Percentiles rank a stretch among this genome's conserved stretches.
Evolutionary conservation across 2,329 filamentous ascomycete genomes (phyloP).

Genomic region (Pyrenophora graminea): DNA sequence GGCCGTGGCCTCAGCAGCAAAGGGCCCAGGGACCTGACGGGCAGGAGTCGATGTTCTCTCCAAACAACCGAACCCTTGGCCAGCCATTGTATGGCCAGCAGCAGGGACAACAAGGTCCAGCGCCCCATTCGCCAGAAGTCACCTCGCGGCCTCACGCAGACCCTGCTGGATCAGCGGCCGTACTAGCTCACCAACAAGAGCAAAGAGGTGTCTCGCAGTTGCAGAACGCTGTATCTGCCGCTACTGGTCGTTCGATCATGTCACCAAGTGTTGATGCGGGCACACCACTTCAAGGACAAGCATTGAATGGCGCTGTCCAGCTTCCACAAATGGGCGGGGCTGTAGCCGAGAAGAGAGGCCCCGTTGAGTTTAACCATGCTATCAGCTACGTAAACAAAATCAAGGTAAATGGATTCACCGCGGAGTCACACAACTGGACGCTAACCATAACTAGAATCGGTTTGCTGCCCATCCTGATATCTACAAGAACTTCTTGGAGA

Average conservation of each 20-base stretch:
- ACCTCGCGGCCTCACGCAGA: slow-evolving; percentile 45
- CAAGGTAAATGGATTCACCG: slow-evolving; percentile 66
- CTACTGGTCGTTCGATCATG: slow-evolving; percentile 58
- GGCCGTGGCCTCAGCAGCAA: slow-evolving; percentile 48
- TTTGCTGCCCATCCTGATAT: slow-evolving; percentile 97
- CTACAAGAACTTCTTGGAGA: slow-evolving; percentile 98
- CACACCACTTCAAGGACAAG: slow-evolving; percentile 59
- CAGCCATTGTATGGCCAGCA: slow-evolving; percentile 45
- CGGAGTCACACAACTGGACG: not conserved
- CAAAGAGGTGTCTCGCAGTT: slow-evolving; percentile 68
- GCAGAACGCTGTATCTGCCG: slow-evolving; percentile 66
- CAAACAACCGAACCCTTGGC: slow-evolving; percentile 50
- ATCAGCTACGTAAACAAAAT: slow-evolving; percentile 99
- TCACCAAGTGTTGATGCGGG: slow-evolving; percentile 53
- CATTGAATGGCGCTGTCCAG: slow-evolving; percentile 64
- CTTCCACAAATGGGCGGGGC: slow-evolving; percentile 61
- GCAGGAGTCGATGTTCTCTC: slow-evolving; percentile 49
- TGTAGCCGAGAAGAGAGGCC: slow-evolving; percentile 76
- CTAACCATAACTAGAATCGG: slow-evolving; percentile 69
- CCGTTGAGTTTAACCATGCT: slow-evolving; percentile 98
- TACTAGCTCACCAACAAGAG: slow-evolving; percentile 63
- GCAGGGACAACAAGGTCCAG: slow-evolving; percentile 38
- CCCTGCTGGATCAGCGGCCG: slow-evolving; percentile 48
- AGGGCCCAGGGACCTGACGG: slow-evolving; percentile 37
- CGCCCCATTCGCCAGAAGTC: slow-evolving; percentile 45